These are phyloP conservation scores for Auricularia heimuer DNA, from an alignment of 768 basidiomycete genomes.

Conservation along the genomic window DNA sequence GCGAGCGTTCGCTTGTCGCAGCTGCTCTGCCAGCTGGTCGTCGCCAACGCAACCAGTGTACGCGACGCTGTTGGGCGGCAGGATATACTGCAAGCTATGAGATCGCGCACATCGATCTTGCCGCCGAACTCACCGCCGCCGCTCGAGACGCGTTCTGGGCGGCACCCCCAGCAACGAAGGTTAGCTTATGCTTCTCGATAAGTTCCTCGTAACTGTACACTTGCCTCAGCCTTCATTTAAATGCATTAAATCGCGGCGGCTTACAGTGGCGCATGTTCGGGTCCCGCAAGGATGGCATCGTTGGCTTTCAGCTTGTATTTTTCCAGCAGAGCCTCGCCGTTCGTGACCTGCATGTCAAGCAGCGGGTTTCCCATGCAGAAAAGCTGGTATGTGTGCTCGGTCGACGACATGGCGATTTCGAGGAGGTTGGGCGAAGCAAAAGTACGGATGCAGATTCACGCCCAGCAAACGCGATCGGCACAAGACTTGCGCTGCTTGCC, in stretches of 20 bases:
- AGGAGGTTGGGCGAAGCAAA: neutral
- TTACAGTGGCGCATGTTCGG: conserved; percentile 81
- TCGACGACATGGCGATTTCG: conserved; percentile 4
- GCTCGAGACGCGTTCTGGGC: conserved; percentile 94
- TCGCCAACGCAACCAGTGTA: conserved; percentile 92
- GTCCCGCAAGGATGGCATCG: conserved; percentile 90
- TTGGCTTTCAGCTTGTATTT: conserved; percentile 90
- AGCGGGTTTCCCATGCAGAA: conserved; percentile 95
- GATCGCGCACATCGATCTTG: conserved; percentile 4
- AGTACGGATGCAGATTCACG: neutral
- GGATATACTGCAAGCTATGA: conserved; percentile 57
- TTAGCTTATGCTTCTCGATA: conserved; percentile 60
- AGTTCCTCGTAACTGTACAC: conserved; percentile 76
- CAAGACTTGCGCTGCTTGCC: too few species aligned
- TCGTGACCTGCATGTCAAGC: conserved; percentile 87
- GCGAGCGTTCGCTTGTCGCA: conserved; percentile 80
- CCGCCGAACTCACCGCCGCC: conserved; percentile 62
- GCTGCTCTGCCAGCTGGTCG: conserved; percentile 83
- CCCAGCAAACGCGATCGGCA: too few species aligned
- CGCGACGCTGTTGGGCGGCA: conserved; percentile 80
- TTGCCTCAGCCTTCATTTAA: conserved; percentile 5
- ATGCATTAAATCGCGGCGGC: conserved; percentile 15
- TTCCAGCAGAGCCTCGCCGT: conserved; percentile 73
- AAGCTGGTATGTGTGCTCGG: conserved; percentile 38
- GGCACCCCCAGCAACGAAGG: conserved; percentile 95